A percentile compares a stretch with the other conserved stretches of the same genome.
These are phyloP conservation scores for Colletotrichum melonis DNA, from an alignment of 2,329 filamentous ascomycete genomes.

Conservation along the genomic window DNA sequence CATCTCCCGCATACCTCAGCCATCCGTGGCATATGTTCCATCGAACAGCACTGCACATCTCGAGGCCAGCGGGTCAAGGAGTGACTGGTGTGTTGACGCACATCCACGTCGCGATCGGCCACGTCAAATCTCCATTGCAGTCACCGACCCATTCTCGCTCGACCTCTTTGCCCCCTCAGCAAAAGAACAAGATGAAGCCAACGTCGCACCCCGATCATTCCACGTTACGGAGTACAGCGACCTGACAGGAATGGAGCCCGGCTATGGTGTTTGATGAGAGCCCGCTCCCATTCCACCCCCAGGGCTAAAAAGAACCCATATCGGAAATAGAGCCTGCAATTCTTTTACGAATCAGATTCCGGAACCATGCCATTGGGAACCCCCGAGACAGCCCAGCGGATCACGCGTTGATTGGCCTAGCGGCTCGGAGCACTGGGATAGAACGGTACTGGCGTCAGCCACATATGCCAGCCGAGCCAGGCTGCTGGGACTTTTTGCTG, in stretches of 20 bases:
- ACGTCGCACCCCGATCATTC: background rate
- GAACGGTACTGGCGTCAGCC: slow-evolving; percentile 25
- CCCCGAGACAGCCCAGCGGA: slow-evolving; percentile 22
- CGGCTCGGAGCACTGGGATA: background rate
- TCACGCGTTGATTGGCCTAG: slow-evolving; percentile 15
- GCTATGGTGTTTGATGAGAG: slow-evolving; percentile 8
- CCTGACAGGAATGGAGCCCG: background rate
- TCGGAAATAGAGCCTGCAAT: slow-evolving; percentile 27
- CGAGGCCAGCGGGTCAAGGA: background rate
- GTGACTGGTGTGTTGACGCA: background rate
- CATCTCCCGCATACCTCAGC: background rate
- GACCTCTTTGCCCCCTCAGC: background rate
- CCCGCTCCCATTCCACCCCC: background rate
- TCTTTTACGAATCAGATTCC: slow-evolving; percentile 31
- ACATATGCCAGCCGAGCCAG: slow-evolving; percentile 21
- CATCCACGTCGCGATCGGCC: slow-evolving; percentile 9
- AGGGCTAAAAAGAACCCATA: slow-evolving; percentile 18
- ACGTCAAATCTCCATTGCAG: background rate
- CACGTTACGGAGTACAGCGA: slow-evolving; percentile 10
- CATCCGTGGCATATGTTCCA: background rate
- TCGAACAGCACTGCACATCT: background rate
- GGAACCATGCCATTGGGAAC: slow-evolving; percentile 32
- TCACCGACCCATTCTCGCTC: background rate
- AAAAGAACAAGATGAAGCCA: background rate
- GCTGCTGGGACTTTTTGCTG: slow-evolving; percentile 17